Conservation (phyloP, 768 basidiomycete genomes). For the Russula compacta region DNA sequence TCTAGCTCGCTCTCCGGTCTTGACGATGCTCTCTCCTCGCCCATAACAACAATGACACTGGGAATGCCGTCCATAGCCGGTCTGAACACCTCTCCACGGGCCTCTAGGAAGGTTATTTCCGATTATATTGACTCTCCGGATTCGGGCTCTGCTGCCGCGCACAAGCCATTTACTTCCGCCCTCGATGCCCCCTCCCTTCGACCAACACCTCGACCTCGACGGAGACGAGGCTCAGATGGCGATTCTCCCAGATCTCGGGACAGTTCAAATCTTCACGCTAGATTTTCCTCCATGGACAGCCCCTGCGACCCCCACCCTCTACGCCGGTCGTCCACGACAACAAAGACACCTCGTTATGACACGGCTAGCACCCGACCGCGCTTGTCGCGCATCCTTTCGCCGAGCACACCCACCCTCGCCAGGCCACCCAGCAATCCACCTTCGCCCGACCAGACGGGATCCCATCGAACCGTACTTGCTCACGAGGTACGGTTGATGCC, state of each 20-base stretch:
- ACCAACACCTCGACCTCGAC: slow-evolving; percentile 6
- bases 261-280: slow-evolving; percentile 16
- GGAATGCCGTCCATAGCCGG: slow-evolving; percentile 17
- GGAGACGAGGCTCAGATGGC: slow-evolving; percentile 27
- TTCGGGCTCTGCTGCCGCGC: neutral
- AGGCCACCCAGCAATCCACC: neutral
- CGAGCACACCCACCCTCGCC: neutral
- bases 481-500: slow-evolving; percentile 41
- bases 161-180: slow-evolving; percentile 19
- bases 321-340: slow-evolving; percentile 11
- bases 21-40: slow-evolving; percentile 9
- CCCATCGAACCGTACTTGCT: slow-evolving; percentile 39
- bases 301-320: slow-evolving; percentile 15
- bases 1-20: neutral
- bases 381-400: slow-evolving; percentile 12
- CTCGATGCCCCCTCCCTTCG: neutral
- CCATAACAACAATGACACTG: neutral
- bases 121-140: neutral
- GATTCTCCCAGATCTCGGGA: slow-evolving; percentile 13
- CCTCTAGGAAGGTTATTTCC: neutral
- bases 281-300: slow-evolving; percentile 23
- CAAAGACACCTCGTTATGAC: slow-evolving; percentile 8
- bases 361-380: slow-evolving; percentile 13
- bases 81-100: neutral
- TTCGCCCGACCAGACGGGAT: neutral